Conservation (phyloP, 129 eudicot species). For the Tanacetum coccineum region DNA sequence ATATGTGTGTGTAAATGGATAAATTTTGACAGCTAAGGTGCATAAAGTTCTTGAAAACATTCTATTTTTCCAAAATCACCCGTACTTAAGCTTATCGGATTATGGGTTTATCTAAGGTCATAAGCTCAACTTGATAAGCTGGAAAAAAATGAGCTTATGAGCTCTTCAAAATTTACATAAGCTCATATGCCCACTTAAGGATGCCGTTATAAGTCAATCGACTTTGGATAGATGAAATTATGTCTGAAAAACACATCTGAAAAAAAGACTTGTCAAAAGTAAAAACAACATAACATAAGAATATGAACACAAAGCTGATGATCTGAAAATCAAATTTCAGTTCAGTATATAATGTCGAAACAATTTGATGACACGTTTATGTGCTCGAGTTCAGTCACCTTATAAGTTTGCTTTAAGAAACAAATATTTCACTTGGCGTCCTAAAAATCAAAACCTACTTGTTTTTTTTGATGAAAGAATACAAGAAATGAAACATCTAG, state of each 20-base stretch:
- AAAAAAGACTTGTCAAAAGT: neutral
- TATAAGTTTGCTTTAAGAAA: constrained; percentile 28
- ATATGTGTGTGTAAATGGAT: too few relatives aligned
- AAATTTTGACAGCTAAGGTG: too few relatives aligned
- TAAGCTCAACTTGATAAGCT: too few relatives aligned
- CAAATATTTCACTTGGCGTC: constrained; percentile 22
- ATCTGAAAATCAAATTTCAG: constrained; percentile 11
- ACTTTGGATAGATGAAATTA: neutral
- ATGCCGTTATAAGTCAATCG: too few relatives aligned
- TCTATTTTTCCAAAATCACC: too few relatives aligned
- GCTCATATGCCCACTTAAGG: too few relatives aligned
- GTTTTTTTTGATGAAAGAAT: constrained; percentile 47
- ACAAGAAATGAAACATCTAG: constrained; percentile 36
- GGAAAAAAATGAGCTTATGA: too few relatives aligned
- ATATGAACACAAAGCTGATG: neutral
- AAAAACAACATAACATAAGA: neutral
- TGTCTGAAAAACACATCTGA: neutral
- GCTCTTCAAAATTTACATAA: too few relatives aligned
- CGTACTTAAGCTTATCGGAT: too few relatives aligned
- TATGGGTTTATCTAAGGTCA: too few relatives aligned
- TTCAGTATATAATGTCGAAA: constrained; percentile 14
- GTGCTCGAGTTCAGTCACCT: constrained; percentile 31
- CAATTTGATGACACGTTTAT: constrained; percentile 27
- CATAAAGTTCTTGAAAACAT: too few relatives aligned
- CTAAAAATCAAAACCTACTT: constrained; percentile 29